Conservation (phyloP, 441 rosid species). For the Adansonia grandidieri region DNA sequence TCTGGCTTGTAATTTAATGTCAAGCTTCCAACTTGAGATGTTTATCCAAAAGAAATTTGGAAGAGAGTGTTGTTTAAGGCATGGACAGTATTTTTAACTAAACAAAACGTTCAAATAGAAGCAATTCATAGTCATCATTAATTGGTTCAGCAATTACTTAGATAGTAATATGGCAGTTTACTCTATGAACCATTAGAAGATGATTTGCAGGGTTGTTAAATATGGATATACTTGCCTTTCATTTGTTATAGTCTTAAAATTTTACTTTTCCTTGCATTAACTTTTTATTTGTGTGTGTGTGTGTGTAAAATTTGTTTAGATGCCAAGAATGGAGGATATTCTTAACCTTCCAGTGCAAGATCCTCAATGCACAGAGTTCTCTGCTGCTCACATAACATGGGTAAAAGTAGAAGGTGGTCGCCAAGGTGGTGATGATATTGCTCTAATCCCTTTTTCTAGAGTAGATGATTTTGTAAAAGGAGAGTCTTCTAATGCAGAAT, state of each 20-base stretch:
- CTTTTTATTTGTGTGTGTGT: not conserved
- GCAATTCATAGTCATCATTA: not conserved
- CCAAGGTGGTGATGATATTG: conserved; percentile 62
- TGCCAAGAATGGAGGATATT: conserved; percentile 66
- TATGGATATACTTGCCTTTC: not conserved
- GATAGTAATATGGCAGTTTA: not conserved
- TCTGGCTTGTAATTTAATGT: not conserved
- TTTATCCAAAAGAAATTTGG: not conserved
- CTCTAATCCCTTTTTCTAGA: conserved; percentile 58
- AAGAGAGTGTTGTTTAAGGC: not conserved
- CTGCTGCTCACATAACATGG: conserved; percentile 55
- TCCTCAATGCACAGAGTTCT: conserved; percentile 56
- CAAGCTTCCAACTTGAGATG: not conserved
- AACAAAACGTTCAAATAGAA: not conserved
- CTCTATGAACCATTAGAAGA: conserved; percentile 1
- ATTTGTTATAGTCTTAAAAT: not conserved
- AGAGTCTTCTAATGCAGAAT: conserved; percentile 54
- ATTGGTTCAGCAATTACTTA: not conserved
- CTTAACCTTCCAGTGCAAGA: conserved; percentile 63
- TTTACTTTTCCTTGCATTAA: not conserved
- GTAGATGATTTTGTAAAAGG: conserved; percentile 66
- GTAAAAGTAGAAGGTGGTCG: conserved; percentile 59
- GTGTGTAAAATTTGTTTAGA: conserved; percentile 32
- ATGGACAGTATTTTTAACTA: not conserved
- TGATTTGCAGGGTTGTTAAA: not conserved